A percentile compares a stretch with the other conserved stretches of the same genome.
These are phyloP conservation scores for Ascocoryne sarcoides DNA, from an alignment of 2,329 filamentous ascomycete species.

Conservation along the genomic window DNA sequence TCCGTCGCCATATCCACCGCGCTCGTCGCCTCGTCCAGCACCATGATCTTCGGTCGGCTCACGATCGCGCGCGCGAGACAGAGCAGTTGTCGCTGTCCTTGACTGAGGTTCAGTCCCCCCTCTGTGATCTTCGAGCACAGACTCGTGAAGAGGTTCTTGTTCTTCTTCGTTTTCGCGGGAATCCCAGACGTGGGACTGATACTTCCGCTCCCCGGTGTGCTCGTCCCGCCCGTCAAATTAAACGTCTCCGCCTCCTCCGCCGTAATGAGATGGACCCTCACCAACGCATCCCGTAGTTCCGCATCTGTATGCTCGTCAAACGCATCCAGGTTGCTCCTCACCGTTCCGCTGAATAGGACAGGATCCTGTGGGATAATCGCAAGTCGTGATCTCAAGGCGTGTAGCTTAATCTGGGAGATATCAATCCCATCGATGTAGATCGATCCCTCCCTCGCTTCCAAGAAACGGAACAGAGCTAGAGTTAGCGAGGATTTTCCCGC, in stretches of 20 bases:
- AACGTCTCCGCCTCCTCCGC: background rate
- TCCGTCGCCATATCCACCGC: slow-evolving; percentile 74
- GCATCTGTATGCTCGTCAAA: slow-evolving; percentile 15
- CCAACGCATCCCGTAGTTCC: slow-evolving; percentile 73
- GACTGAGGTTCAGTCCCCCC: slow-evolving; percentile 65
- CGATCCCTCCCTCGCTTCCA: slow-evolving; percentile 57
- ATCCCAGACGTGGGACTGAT: background rate
- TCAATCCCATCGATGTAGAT: slow-evolving; percentile 67
- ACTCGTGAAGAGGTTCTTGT: slow-evolving; percentile 53
- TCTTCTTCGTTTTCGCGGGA: background rate
- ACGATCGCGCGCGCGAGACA: slow-evolving; percentile 68
- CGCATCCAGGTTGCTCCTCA: slow-evolving; percentile 69
- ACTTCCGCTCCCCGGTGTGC: background rate
- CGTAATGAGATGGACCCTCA: slow-evolving; percentile 73
- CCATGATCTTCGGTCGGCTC: slow-evolving; percentile 64
- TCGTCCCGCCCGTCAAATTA: slow-evolving; percentile 60
- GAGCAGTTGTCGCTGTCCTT: slow-evolving; percentile 68
- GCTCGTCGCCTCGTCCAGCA: slow-evolving; percentile 71
- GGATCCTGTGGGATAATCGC: slow-evolving; percentile 81
- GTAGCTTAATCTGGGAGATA: slow-evolving; percentile 61
- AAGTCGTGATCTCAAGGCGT: slow-evolving; percentile 62
- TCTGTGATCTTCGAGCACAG: slow-evolving; percentile 58
- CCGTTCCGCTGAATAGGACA: slow-evolving; percentile 70
- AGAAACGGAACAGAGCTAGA: slow-evolving; percentile 67
- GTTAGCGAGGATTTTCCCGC: slow-evolving; percentile 72